Percentiles rank a stretch among this genome's conserved stretches.
Evolutionary conservation across 768 basidiomycete species (phyloP).

Genomic region (Hygrophorus russula): DNA sequence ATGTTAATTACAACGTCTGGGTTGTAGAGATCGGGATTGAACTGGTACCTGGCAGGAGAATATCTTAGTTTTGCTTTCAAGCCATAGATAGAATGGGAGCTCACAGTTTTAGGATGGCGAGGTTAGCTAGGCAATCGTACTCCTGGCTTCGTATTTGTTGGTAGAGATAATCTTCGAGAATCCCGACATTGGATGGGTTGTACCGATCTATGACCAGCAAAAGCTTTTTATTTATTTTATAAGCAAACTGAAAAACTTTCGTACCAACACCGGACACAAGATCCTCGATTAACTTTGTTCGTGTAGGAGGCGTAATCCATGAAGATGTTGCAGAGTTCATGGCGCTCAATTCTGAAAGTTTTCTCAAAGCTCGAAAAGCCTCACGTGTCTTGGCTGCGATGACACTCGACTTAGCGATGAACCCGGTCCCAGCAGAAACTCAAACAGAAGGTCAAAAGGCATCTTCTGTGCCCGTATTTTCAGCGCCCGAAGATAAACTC

Average conservation of each 20-base stretch:
- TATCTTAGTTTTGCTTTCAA: not conserved
- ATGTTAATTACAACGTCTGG: slow-evolving; percentile 91
- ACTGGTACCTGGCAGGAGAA: slow-evolving; percentile 64
- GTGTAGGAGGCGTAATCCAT: slow-evolving; percentile 67
- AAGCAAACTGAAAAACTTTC: slow-evolving; percentile 23
- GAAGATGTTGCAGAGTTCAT: slow-evolving; percentile 25
- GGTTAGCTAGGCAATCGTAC: slow-evolving; percentile 91
- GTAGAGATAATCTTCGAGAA: slow-evolving; percentile 94
- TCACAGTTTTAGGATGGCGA: slow-evolving; percentile 89
- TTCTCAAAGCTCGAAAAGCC: too few relatives aligned
- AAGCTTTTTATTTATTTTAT: slow-evolving; percentile 1
- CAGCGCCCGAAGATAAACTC: too few relatives aligned
- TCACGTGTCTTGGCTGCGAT: too few relatives aligned
- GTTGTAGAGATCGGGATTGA: slow-evolving; percentile 89
- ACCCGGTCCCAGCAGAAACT: too few relatives aligned
- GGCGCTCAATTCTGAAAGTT: too few relatives aligned
- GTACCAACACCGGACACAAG: slow-evolving; percentile 84
- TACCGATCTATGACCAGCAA: slow-evolving; percentile 66
- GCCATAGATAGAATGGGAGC: slow-evolving; percentile 13
- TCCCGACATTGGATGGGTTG: slow-evolving; percentile 87
- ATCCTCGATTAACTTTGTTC: slow-evolving; percentile 82
- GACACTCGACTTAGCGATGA: too few relatives aligned
- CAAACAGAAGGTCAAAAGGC: too few relatives aligned
- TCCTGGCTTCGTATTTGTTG: slow-evolving; percentile 86
- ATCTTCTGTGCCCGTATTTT: too few relatives aligned